Base-by-base conservation (phyloP, 2,329 filamentous ascomycete species). In the Acarospora socialis region DNA sequence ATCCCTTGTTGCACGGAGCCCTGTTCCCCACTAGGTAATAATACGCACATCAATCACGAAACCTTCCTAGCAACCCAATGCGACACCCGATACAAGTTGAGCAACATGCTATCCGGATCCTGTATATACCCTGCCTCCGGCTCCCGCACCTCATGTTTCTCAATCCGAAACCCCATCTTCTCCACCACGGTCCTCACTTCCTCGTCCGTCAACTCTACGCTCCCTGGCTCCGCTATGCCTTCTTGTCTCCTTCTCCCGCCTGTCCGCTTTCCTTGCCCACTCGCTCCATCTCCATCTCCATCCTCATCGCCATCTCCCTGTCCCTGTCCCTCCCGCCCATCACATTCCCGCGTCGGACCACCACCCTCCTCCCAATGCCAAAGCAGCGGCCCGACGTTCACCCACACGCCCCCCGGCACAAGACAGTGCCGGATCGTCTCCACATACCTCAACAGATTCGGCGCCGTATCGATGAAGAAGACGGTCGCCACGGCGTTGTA, bases 401-500 rank as follows among this genome's bases (percentile, higher is more conserved):
- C 69, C 63, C 92, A 81, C 3, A 92, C 47, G 0, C 90, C 90
- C 16, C 79, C 80, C 0, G 72, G 64, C 43, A 70, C 73, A 30
- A 98, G 66, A 47, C 86, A 92, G 49, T 80, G 70, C 24, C 60
- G 62, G 33, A 95, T 81, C 2, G 84, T 77, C 50, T 92, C 76
- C 20, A 98, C 71, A 50, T 98, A 98, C 2, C 79, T 72, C 33
- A 95, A 78, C 19, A 94, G 53, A 51, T 98, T 95, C 1, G 87
- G 86, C 2, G 90, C 90, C 1, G 90, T 98, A 53, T 98, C 92
- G 36, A 98, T 77, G 60, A 98, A 98, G 60, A 95, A 98, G 7
- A 93, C 81, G 3, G 80, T 82, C 0, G 81, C 75, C 2, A 95
- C 82, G 1, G 78, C 84, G 47, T 94, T 77, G 53, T 84, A 95